Evolutionary conservation across 495 filamentous ascomycete species (phyloP), one percentile per base, ranked within the genome.

Genomic region (Xylaria cubensis): DNA sequence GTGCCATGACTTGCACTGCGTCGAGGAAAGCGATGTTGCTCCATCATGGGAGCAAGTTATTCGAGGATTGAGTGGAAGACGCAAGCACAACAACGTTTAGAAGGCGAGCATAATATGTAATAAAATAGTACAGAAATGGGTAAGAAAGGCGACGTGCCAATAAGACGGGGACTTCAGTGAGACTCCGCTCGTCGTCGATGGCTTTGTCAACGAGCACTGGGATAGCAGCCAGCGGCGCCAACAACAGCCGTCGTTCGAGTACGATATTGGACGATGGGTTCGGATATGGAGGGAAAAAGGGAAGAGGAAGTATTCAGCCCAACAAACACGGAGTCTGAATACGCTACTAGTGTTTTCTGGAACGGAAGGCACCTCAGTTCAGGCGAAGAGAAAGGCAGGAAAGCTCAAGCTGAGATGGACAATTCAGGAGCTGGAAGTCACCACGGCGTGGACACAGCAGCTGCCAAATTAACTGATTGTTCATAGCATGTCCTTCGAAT

Each of bases 1-100:
- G 80, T 76, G 44, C 83, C 83, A 79, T 84, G 82, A 59, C 83
- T 84, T 44, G 76, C 79, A 46, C 82, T 81, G n/a, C 82, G 82
- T 36, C 80, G 73, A 29, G 82, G 73, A 44, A 72, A 74, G 13
- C 72, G 82, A 71, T 73, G 64, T 34, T 79, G 78, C 42, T 84
- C 82, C 82, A 84, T 85, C 53, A 61, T 63, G 58, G 63, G 58
- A 59, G 67, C 62, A 53, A 58, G 42, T 39, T 12, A 26, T 59
- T 50, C 58, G 29, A 59, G 12, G 42, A 70, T 41, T 64, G 13
- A 10, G 51, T 24, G 58, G 15, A 41, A 72, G 32, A 64, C 64
- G 39, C 13, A 26, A 64, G 55, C 64, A 58, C 36, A 66, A 66
- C 42, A 24, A 53, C 21, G 41, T 56, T 39, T n/a, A 59, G 59